Base-by-base conservation (phyloP, 2,329 filamentous ascomycete species). In the Colletotrichum aenigma region DNA sequence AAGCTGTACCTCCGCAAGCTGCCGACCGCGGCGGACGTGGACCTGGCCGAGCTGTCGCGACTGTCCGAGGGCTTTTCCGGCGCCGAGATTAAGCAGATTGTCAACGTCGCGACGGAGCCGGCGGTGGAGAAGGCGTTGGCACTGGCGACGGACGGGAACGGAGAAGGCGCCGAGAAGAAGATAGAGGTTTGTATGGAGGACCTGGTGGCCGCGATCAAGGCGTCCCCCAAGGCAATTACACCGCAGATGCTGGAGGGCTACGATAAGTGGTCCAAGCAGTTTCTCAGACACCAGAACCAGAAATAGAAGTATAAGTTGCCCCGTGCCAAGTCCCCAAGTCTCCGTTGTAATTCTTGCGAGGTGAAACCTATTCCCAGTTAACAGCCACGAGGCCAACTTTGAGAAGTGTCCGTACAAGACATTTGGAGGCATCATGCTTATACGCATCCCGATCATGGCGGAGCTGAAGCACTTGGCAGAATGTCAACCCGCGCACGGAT, bases 31-130 rank as follows among this genome's bases (percentile, higher is more conserved):
- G 81, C 86, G 0, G 93, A 95, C 70, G 91, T 98, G 16, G 91
- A 95, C 80, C 83, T 95, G 10, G 85, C 88, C 1, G 86, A 88
- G 65, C 85, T 98, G 34, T 94, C 94, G 7, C 81, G 82, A 18
- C 83, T 86, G 62, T 94, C 94, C 0, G 93, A 96, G 9, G 95
- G 95, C 0, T 95, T 94, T 83, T 97, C 95, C 3, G 96, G 96
- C 4, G 96, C 96, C 0, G 96, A 98, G 84, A 91, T 98, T 75
- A 86, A 88, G 73, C 87, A 86, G 6, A 87, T 91, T 5, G 91
- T 89, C 78, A 84, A 86, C 38, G 82, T 83, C 68, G 87, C 87
- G 0, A 72, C 77, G 16, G 86, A 86, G 6, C 81, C 86, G 67
- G 84, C 85, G 7, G 89, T 88, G 15, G 82, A 86, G 70, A 85